phyloP scores from a whole-genome alignment of 768 basidiomycete species.

The Fistulinella prunicolor region DNA sequence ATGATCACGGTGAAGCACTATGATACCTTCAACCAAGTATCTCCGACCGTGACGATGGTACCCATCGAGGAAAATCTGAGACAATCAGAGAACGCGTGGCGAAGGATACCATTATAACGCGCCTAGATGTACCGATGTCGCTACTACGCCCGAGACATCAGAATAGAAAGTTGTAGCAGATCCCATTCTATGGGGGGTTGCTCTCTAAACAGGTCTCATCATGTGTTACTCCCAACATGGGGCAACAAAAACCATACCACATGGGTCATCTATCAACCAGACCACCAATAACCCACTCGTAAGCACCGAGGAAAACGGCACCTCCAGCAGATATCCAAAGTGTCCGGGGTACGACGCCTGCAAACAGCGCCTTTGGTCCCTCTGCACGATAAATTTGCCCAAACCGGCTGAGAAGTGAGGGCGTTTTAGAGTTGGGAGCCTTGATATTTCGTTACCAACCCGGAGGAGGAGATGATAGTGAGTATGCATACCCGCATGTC shows the following conservation, averaged over 20 bases:
- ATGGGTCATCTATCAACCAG: slow-evolving; percentile 33
- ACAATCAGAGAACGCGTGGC: too few relatives aligned
- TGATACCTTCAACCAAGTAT: too few relatives aligned
- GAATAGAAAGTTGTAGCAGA: too few relatives aligned
- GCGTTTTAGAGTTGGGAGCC: slow-evolving; percentile 48
- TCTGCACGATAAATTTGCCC: slow-evolving; percentile 66
- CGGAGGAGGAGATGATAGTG: neutral
- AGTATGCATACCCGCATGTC: slow-evolving; percentile 67
- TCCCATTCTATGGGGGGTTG: too few relatives aligned
- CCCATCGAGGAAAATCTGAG: too few relatives aligned
- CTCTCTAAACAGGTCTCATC: neutral
- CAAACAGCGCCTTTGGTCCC: slow-evolving; percentile 73
- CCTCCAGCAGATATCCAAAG: slow-evolving; percentile 97
- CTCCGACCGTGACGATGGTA: too few relatives aligned
- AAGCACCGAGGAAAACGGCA: slow-evolving; percentile 95
- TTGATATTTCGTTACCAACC: slow-evolving; percentile 22
- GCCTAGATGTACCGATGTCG: too few relatives aligned
- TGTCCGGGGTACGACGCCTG: slow-evolving; percentile 87
- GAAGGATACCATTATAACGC: too few relatives aligned
- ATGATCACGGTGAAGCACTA: too few relatives aligned
- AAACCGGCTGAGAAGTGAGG: slow-evolving; percentile 57
- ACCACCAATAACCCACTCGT: slow-evolving; percentile 72
- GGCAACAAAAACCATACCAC: neutral
- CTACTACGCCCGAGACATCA: too few relatives aligned
- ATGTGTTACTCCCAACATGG: neutral